Conservation (phyloP, 176 grass and related monocot species). For the Dactylis glomerata region DNA sequence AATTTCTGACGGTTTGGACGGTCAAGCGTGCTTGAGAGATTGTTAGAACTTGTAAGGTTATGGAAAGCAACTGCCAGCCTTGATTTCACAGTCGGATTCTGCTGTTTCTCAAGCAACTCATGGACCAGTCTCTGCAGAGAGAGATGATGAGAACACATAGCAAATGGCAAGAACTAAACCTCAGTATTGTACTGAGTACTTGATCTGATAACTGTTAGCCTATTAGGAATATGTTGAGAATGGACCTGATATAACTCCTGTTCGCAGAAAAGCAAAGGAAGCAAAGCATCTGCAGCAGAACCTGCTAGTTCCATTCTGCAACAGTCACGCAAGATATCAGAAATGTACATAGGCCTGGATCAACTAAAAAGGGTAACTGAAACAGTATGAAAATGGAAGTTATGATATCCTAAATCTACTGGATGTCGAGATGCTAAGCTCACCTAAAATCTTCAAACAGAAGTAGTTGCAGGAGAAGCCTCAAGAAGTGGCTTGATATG, state of each 20-base stretch:
- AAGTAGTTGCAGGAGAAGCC: slow-evolving; percentile 74
- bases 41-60: slow-evolving; percentile 72
- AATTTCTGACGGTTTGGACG: slow-evolving; percentile 78
- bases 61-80: slow-evolving; percentile 78
- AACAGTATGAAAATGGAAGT: slow-evolving; percentile 3
- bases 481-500: slow-evolving; percentile 79
- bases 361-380: slow-evolving; percentile 7
- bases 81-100: slow-evolving; percentile 62
- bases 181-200: neutral
- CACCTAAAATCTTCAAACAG: slow-evolving; percentile 94
- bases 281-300: slow-evolving; percentile 87
- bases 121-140: slow-evolving; percentile 71
- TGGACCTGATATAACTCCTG: slow-evolving; percentile 83
- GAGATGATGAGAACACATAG: neutral
- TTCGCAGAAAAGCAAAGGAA: slow-evolving; percentile 91
- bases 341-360: slow-evolving; percentile 2
- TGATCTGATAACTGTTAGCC: neutral
- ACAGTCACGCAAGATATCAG: slow-evolving; percentile 4
- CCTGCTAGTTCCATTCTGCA: slow-evolving; percentile 81
- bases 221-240: neutral
- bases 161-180: neutral
- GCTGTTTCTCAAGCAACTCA: slow-evolving; percentile 69
- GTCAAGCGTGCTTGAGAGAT: slow-evolving; percentile 71
- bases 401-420: neutral
- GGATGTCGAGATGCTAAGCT: slow-evolving; percentile 6